Evolutionary conservation across 2,329 filamentous ascomycete species (phyloP), one percentile per base, ranked within the genome.

Genomic region (Aspergillus pseudoviridinutans): DNA sequence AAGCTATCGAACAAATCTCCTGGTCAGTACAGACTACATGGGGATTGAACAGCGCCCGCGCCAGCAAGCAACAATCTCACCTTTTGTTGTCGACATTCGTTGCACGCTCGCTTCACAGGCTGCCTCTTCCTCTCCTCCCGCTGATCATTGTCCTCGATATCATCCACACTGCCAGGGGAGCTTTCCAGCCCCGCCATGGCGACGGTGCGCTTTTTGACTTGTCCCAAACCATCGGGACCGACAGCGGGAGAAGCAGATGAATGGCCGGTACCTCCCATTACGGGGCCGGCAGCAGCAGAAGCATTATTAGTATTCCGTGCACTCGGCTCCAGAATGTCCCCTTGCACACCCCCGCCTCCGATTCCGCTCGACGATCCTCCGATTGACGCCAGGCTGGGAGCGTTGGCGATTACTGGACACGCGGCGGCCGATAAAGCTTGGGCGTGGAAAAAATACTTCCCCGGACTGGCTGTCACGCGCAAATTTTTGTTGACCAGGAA

Each of bases 31-130:
- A 54, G 25, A 27, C 20, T 10, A 32, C 27, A 10, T 24, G 5
- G 14, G 29, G 28, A 22, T 25, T 29, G 44, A 5, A 51, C 32
- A 50, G 52, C 42, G 22, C 49, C 47, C 52, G 51, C 47, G 22
- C 7, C 22, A 24, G 17, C 49, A 28, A n/a, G 44, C 53, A 51
- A 55, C 35, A 24, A 41, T 57, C 71, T 72, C 62, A 88, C 86
- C 79, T 88, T 88, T 67, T 89, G 86, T 72, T 89, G 86, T 51
- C 86, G 79, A 70, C 86, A 89, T 68, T 88, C 85, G 70, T 88
- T 88, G 71, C 86, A 88, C 22, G 86, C 86, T 66, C 86, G 79
- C 74, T 88, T 86, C 60, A 80, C 76, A 2, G 79, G 79, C 57
- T 75, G 74, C 58, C 76, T 71, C 58, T 71, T 76, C 65, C 71